A percentile compares a stretch with the other conserved stretches of the same genome.
Evolutionary conservation across 2,329 filamentous ascomycete species (phyloP).

Genomic region (Arthrobotrys iridis): DNA sequence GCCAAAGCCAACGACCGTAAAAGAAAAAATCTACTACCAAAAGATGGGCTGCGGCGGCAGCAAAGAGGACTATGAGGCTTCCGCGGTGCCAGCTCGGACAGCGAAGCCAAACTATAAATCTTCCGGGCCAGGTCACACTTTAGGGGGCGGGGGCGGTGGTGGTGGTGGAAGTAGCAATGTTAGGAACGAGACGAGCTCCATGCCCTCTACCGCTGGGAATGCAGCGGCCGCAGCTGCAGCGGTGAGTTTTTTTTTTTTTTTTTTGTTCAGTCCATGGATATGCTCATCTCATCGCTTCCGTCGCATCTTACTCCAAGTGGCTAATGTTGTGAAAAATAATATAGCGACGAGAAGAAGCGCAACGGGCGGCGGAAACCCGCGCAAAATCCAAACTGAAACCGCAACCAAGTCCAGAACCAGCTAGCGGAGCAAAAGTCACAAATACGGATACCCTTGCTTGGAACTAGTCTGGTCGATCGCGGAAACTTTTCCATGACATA

Average conservation of each 20-base stretch:
- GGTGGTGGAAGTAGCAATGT: no score
- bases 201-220: slow-evolving; percentile 39
- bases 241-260: slow-evolving; percentile 24
- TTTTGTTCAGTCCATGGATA: background rate
- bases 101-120: slow-evolving; percentile 40
- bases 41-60: slow-evolving; percentile 54
- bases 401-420: slow-evolving; percentile 10
- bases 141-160: slow-evolving; percentile 19
- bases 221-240: slow-evolving; percentile 46
- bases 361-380: slow-evolving; percentile 37
- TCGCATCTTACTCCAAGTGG: background rate
- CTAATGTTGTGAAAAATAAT: no score
- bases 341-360: slow-evolving; percentile 49
- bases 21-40: background rate
- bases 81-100: slow-evolving; percentile 38
- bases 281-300: background rate
- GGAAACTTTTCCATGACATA: background rate
- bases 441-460: slow-evolving; percentile 50
- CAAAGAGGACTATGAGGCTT: slow-evolving; percentile 50
- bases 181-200: slow-evolving; percentile 48
- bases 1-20: background rate
- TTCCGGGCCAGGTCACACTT: slow-evolving; percentile 40
- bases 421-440: slow-evolving; percentile 25
- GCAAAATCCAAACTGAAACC: slow-evolving; percentile 51
- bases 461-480: slow-evolving; percentile 19